Percentiles rank a stretch among this genome's conserved stretches.
phyloP scores from a whole-genome alignment of 306 rosid species.

The Gastrolobium villosum region DNA sequence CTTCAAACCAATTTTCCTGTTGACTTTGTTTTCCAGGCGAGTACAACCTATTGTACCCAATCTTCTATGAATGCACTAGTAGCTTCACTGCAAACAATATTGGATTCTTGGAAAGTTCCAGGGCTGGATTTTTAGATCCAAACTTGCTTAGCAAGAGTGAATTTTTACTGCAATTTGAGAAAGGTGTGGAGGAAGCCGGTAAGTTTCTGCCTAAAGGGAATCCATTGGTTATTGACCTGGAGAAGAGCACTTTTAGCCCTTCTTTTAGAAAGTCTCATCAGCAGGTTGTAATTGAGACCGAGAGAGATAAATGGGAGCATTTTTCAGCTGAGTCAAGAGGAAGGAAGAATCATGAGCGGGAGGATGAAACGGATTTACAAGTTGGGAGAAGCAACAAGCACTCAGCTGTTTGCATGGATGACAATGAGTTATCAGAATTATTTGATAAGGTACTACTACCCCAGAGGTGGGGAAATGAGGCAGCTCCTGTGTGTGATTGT shows the following conservation, averaged over 20 bases:
- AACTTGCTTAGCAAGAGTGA: slow-evolving; percentile 57
- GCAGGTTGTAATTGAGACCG: slow-evolving; percentile 37
- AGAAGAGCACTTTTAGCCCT: slow-evolving; percentile 38
- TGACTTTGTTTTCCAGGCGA: slow-evolving; percentile 64
- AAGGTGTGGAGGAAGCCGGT: slow-evolving; percentile 71
- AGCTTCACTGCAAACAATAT: slow-evolving; percentile 1
- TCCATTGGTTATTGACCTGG: slow-evolving; percentile 52
- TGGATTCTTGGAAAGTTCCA: slow-evolving; percentile 50
- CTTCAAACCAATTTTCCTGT: slow-evolving; percentile 48
- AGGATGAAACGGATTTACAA: slow-evolving; percentile 55
- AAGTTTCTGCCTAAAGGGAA: slow-evolving; percentile 69
- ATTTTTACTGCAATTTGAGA: slow-evolving; percentile 63
- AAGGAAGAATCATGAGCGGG: slow-evolving; percentile 64
- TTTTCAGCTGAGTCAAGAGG: slow-evolving; percentile 46
- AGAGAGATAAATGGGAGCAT: slow-evolving; percentile 53
- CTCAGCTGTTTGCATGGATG: slow-evolving; percentile 61
- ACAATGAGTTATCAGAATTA: slow-evolving; percentile 63
- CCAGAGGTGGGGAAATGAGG: slow-evolving; percentile 13
- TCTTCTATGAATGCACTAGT: slow-evolving; percentile 36
- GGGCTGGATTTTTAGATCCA: slow-evolving; percentile 44
- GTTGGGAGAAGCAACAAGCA: slow-evolving; percentile 72
- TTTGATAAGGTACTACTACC: slow-evolving; percentile 65
- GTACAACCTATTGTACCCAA: slow-evolving; percentile 35
- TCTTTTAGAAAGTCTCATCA: slow-evolving; percentile 36
- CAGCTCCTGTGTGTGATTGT: slow-evolving; percentile 4